A percentile compares a stretch with the other conserved stretches of the same genome.
Conservation (phyloP, 805 yeast genomes). For the Zygosaccharomyces gambellarensis region DNA sequence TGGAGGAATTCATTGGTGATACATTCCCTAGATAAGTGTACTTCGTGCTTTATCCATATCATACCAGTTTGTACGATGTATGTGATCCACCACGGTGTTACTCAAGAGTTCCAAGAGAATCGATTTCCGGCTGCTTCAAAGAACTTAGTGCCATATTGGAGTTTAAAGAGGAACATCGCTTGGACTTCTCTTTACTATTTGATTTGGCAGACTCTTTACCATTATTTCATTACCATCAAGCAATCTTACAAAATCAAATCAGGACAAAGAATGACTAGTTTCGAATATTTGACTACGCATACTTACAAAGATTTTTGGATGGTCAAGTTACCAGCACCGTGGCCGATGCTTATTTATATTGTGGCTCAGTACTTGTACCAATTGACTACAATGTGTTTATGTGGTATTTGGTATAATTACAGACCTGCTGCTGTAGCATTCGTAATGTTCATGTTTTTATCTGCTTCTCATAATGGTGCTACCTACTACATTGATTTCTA, state of each 20-base stretch:
- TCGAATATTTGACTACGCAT: slow-evolving; percentile 73
- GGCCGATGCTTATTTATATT: slow-evolving; percentile 85
- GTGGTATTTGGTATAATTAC: slow-evolving; percentile 82
- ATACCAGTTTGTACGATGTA: slow-evolving; percentile 87
- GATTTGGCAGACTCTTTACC: slow-evolving; percentile 86
- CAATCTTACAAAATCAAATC: slow-evolving; percentile 74
- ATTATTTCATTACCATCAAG: slow-evolving; percentile 83
- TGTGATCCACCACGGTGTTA: slow-evolving; percentile 76
- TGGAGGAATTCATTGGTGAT: slow-evolving; percentile 93
- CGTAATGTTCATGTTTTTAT: slow-evolving; percentile 64
- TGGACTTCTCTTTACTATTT: slow-evolving; percentile 80
- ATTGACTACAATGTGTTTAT: slow-evolving; percentile 75
- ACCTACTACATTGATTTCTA: slow-evolving; percentile 88
- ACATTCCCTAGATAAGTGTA: slow-evolving; percentile 88
- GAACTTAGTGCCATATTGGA: slow-evolving; percentile 57
- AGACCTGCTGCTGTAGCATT: slow-evolving; percentile 63
- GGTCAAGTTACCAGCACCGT: slow-evolving; percentile 79
- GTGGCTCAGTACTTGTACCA: slow-evolving; percentile 85
- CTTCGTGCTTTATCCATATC: slow-evolving; percentile 84
- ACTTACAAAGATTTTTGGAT: slow-evolving; percentile 66
- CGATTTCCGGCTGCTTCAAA: slow-evolving; percentile 78
- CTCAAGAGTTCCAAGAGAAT: slow-evolving; percentile 42
- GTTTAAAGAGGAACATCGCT: slow-evolving; percentile 47
- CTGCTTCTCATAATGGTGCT: slow-evolving; percentile 90
- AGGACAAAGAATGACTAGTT: slow-evolving; percentile 77